Conservation (phyloP, 1,284 basidiomycete species). For the Pholiota adiposa region DNA sequence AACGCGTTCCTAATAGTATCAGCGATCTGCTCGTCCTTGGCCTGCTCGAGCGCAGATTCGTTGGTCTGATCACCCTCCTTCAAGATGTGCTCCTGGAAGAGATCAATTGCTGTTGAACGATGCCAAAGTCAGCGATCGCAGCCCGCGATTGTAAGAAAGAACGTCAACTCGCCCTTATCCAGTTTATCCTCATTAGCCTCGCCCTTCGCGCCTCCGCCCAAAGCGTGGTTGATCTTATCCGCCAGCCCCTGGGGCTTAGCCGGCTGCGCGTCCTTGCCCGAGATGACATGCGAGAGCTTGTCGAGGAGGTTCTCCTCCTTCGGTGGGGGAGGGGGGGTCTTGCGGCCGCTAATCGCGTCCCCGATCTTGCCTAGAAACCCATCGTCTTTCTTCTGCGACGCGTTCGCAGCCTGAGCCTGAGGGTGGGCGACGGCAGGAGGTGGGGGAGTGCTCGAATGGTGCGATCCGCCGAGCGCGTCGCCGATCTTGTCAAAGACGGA, state of each 20-base stretch:
- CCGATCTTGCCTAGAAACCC: conserved; percentile 24
- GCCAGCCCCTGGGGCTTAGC: conserved; percentile 25
- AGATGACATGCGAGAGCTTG: conserved; percentile 26
- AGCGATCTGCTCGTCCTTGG: conserved; percentile 44
- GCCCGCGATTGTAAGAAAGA: too few relatives aligned
- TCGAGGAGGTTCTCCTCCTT: conserved; percentile 25
- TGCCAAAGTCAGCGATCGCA: background rate
- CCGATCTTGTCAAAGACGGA: conserved; percentile 20
- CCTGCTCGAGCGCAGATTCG: conserved; percentile 44
- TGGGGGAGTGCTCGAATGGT: background rate
- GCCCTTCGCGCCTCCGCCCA: conserved; percentile 35
- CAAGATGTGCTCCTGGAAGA: conserved; percentile 45
- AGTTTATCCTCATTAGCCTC: conserved; percentile 33
- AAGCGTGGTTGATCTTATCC: conserved; percentile 30
- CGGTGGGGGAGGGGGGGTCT: conserved; percentile 22
- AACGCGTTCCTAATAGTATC: conserved; percentile 33
- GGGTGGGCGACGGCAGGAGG: background rate
- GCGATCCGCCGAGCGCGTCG: conserved; percentile 11
- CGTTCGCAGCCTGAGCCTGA: background rate
- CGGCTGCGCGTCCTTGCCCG: conserved; percentile 22
- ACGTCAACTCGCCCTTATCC: conserved; percentile 29
- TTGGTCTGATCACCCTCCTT: conserved; percentile 41
- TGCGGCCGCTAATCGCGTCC: conserved; percentile 23
- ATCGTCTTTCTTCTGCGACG: conserved; percentile 13
- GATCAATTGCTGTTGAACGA: conserved; percentile 38